phyloP scores from a whole-genome alignment of 2,329 filamentous ascomycete genomes.

The Lojkania enalia region DNA sequence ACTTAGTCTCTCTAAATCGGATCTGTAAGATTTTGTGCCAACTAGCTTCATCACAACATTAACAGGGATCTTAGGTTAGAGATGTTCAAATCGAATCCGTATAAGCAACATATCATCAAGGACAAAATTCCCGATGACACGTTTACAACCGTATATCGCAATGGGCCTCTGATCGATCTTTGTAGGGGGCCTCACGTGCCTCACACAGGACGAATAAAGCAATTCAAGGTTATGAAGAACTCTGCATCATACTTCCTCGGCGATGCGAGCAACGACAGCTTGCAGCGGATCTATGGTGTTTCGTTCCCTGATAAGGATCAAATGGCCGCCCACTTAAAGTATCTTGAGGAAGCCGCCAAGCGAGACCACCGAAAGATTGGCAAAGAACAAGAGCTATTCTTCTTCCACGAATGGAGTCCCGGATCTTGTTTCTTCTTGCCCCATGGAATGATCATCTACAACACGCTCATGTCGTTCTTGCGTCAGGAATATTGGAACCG shows the following conservation, averaged over 20 bases:
- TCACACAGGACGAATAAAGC: constrained; percentile 89
- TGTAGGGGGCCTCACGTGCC: constrained; percentile 95
- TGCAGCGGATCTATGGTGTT: constrained; percentile 95
- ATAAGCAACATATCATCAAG: constrained; percentile 97
- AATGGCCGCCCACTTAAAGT: constrained; percentile 90
- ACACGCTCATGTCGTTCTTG: constrained; percentile 79
- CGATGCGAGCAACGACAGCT: constrained; percentile 88
- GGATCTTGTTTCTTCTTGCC: constrained; percentile 92
- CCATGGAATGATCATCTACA: constrained; percentile 91
- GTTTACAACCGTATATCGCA: constrained; percentile 90
- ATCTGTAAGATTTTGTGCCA: constrained; percentile 58
- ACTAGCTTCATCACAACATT: neutral
- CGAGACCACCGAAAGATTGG: constrained; percentile 93
- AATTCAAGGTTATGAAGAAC: constrained; percentile 91
- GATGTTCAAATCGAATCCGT: constrained; percentile 98
- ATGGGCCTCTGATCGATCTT: constrained; percentile 90
- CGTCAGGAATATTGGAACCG: constrained; percentile 89
- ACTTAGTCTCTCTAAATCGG: constrained; percentile 83
- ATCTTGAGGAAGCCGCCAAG: constrained; percentile 97
- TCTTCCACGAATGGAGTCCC: constrained; percentile 93
- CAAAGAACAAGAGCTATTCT: constrained; percentile 94
- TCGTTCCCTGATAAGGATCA: constrained; percentile 97
- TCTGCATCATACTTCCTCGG: constrained; percentile 90
- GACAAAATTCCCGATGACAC: constrained; percentile 88
- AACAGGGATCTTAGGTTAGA: constrained; percentile 58